Evolutionary conservation across 371 early-diverging fungal genomes (phyloP), one percentile per base, ranked within the genome.

Genomic region (Dichotomocladium elegans): DNA sequence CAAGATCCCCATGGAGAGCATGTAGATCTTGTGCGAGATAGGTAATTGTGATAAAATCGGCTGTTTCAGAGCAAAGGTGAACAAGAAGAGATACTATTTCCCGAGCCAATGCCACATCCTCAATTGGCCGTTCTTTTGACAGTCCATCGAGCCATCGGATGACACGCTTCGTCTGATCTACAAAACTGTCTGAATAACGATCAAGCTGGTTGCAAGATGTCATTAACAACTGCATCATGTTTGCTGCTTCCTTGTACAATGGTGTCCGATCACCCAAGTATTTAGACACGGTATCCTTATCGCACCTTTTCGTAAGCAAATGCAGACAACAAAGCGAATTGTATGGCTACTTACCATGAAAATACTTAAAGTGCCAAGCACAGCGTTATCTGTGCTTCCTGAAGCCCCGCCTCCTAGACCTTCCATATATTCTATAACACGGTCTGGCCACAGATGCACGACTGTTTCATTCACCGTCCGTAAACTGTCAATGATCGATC

Each of bases 201-300:
- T 64, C 61, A 17, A 71, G 29, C 3, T 66, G 55, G 8, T 52
- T 40, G 10, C 63, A 52, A 3, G 75, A 40, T 15, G 68, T 66
- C 3, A 46, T 27, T 35, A 63, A 52, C 10, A 68, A 43, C 15
- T 73, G 68, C 33, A 75, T 55, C 12, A 75, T 43, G 12, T 51
- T 51, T 2, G 65, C 60, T 3, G 76, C 72, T 45, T 80, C 80
- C 35, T 66, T 67, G 58, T 74, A 75, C 4, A 70, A 56, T 7
- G 76, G 71, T 7, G 68, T 41, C 9, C 59, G 50, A 24, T 70
- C 72, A 3, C 55, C 58, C 10, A 70, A 21, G 47, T 66, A 66
- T n/a, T 63, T 63, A 21, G 45, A 19, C 8, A 65, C 17, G 24
- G 73, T 55, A 30, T 59, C 57, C 71, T 70, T n/a, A n/a, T n/a